Conservation (phyloP, 441 rosid species). For the Manihot esculenta region DNA sequence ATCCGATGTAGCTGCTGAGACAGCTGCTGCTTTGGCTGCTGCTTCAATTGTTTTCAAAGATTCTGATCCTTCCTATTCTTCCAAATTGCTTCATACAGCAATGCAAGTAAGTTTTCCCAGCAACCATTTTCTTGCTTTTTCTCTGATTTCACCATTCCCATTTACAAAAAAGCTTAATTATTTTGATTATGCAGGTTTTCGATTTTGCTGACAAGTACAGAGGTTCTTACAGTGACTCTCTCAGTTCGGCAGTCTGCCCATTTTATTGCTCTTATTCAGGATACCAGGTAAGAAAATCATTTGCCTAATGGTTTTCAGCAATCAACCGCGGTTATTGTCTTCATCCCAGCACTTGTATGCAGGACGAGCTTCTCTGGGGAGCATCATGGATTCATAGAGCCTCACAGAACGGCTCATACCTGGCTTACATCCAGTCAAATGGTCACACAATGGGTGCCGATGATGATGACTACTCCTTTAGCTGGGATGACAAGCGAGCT, state of each 20-base stretch:
- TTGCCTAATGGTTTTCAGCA: too few species aligned
- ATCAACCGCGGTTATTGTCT: too few species aligned
- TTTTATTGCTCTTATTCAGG: not conserved
- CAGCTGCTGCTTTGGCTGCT: constrained; percentile 72
- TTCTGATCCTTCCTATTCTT: constrained; percentile 49
- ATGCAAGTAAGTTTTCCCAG: too few species aligned
- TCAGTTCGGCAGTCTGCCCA: not conserved
- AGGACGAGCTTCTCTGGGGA: constrained; percentile 80
- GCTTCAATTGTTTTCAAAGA: constrained; percentile 65
- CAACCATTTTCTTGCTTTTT: too few species aligned
- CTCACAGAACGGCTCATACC: too few species aligned
- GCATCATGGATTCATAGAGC: constrained; percentile 71
- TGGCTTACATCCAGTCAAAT: constrained; percentile 43
- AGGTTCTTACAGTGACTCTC: not conserved
- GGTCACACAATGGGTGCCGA: constrained; percentile 59
- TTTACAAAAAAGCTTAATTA: too few species aligned
- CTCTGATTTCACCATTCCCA: too few species aligned
- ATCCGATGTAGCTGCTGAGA: constrained; percentile 77
- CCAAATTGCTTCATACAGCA: constrained; percentile 38
- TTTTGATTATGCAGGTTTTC: not conserved
- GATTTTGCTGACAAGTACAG: not conserved
- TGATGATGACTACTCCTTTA: constrained; percentile 40
- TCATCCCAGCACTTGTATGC: not conserved
- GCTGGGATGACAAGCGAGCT: too few species aligned
- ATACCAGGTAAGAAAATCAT: not conserved